Conservation (phyloP, 2,329 filamentous ascomycete genomes). For the Didymosphaeria variabile region DNA sequence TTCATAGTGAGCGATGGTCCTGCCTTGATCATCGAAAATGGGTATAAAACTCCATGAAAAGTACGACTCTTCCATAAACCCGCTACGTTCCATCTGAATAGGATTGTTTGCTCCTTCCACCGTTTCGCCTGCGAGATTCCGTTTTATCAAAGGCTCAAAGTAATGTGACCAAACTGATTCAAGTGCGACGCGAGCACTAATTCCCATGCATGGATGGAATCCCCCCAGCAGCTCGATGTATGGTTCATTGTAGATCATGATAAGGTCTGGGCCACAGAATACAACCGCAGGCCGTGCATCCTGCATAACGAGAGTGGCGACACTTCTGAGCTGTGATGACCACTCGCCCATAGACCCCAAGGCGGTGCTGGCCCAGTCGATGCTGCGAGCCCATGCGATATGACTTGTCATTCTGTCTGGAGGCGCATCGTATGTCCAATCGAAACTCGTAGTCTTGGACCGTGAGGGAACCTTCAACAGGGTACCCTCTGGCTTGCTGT, state of each 20-base stretch:
- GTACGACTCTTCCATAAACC: constrained; percentile 77
- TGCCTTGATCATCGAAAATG: constrained; percentile 72
- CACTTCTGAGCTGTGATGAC: constrained; percentile 72
- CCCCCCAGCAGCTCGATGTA: constrained; percentile 42
- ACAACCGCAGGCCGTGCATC: constrained; percentile 65
- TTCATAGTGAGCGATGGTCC: constrained; percentile 77
- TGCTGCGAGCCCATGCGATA: constrained; percentile 72
- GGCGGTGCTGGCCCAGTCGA: constrained; percentile 76
- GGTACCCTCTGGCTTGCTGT: constrained; percentile 3
- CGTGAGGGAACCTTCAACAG: neutral
- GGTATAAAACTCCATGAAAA: constrained; percentile 83
- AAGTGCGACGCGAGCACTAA: constrained; percentile 68
- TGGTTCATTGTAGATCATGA: constrained; percentile 50
- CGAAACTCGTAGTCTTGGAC: constrained; percentile 3
- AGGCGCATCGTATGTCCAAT: constrained; percentile 21
- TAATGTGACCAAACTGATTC: constrained; percentile 20
- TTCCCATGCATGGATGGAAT: constrained; percentile 66
- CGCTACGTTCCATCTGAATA: constrained; percentile 73
- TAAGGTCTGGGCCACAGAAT: constrained; percentile 56
- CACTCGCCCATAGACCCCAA: constrained; percentile 77
- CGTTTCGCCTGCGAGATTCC: constrained; percentile 31
- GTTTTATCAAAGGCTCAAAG: constrained; percentile 32
- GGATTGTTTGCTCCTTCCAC: constrained; percentile 70
- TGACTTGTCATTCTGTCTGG: constrained; percentile 65
- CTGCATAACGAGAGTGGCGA: constrained; percentile 78